Percentiles rank a stretch among this genome's conserved stretches.
phyloP scores from a whole-genome alignment of 257 asterid genomes.

The Henckelia pumila region DNA sequence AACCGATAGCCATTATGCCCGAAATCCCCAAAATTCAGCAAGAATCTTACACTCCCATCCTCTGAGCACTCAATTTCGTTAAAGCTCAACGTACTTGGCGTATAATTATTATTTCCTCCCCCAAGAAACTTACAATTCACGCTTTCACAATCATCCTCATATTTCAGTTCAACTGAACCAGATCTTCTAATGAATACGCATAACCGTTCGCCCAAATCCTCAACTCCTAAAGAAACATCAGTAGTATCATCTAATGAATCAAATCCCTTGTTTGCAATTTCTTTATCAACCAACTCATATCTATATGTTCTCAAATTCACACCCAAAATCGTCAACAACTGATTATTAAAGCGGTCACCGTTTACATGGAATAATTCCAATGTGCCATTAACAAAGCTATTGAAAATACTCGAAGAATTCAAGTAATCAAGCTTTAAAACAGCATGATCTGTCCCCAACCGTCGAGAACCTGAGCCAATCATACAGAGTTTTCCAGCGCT shows the following conservation, averaged over 20 bases:
- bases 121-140: conserved; percentile 62
- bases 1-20: conserved; percentile 31
- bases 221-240: conserved; percentile 45
- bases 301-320: conserved; percentile 60
- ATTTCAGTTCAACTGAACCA: conserved; percentile 47
- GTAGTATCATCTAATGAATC: conserved; percentile 36
- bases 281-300: conserved; percentile 68
- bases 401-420: conserved; percentile 59
- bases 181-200: conserved; percentile 37
- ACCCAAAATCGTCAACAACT: conserved; percentile 46
- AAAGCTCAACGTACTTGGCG: conserved; percentile 45
- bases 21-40: conserved; percentile 50
- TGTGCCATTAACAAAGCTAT: conserved; percentile 72
- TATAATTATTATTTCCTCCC: conserved; percentile 34
- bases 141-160: conserved; percentile 47
- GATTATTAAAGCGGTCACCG: conserved; percentile 28
- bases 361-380: conserved; percentile 36
- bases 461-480: conserved; percentile 63
- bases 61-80: conserved; percentile 51
- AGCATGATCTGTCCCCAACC: conserved; percentile 33
- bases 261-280: conserved; percentile 44
- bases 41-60: conserved; percentile 65
- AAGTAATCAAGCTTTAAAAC: conserved; percentile 77
- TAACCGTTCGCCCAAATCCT: conserved; percentile 34
- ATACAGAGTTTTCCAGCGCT: conserved; percentile 73